Evolutionary conservation across 2,329 filamentous ascomycete genomes (phyloP).

Genomic region (Fusarium sp.): DNA sequence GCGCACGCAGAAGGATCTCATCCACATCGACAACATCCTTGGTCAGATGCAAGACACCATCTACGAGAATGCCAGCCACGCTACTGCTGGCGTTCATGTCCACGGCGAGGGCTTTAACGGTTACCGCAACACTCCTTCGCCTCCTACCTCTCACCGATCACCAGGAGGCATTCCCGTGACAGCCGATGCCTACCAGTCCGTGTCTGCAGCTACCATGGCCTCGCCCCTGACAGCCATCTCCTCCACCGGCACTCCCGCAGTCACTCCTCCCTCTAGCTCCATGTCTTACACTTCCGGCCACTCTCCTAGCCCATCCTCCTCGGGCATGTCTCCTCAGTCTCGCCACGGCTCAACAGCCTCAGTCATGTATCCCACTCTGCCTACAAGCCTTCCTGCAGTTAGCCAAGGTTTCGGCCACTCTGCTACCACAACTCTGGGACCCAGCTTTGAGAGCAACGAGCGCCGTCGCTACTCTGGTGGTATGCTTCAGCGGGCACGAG

Average conservation of each 20-base stretch:
- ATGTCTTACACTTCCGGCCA: slow-evolving; percentile 83
- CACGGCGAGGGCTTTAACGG: slow-evolving; percentile 73
- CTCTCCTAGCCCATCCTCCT: slow-evolving; percentile 78
- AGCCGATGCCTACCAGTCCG: slow-evolving; percentile 54
- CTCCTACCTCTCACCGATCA: slow-evolving; percentile 56
- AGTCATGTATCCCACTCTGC: slow-evolving; percentile 79
- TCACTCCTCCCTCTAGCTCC: slow-evolving; percentile 80
- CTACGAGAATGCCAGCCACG: slow-evolving; percentile 89
- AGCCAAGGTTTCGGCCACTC: slow-evolving; percentile 77
- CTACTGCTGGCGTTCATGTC: slow-evolving; percentile 83
- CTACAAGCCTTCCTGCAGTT: slow-evolving; percentile 67
- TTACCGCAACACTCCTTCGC: slow-evolving; percentile 69
- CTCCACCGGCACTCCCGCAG: slow-evolving; percentile 77
- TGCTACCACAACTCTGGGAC: slow-evolving; percentile 77
- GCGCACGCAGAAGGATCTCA: slow-evolving; percentile 91
- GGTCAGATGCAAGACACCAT: slow-evolving; percentile 97
- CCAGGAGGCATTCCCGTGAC: slow-evolving; percentile 50
- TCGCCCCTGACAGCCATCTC: slow-evolving; percentile 70
- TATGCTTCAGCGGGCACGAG: slow-evolving; percentile 71
- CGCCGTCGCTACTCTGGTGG: slow-evolving; percentile 75
- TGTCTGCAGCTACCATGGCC: slow-evolving; percentile 67
- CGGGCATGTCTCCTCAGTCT: slow-evolving; percentile 75
- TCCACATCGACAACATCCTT: slow-evolving; percentile 94
- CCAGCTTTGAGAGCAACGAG: slow-evolving; percentile 72
- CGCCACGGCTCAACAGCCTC: slow-evolving; percentile 70